These are phyloP conservation scores for Colletotrichum destructivum DNA, from an alignment of 2,329 filamentous ascomycete species.

Conservation along the genomic window DNA sequence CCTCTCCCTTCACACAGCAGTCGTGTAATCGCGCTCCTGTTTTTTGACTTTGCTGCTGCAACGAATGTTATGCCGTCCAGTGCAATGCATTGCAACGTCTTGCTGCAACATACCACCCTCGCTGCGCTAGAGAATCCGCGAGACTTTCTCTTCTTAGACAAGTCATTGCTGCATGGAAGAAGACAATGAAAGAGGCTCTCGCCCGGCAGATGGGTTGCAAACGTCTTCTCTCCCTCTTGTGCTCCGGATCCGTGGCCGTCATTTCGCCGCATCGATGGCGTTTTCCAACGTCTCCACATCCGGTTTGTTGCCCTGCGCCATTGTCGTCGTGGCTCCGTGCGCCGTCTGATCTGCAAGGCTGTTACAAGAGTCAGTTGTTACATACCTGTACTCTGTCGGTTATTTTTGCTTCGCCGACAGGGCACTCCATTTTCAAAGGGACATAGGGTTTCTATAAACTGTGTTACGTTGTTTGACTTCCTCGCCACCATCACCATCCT, in stretches of 20 bases:
- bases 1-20: background rate
- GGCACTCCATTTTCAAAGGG: background rate
- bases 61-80: background rate
- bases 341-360: background rate
- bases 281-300: background rate
- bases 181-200: background rate
- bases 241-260: background rate
- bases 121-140: background rate
- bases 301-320: background rate
- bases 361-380: background rate
- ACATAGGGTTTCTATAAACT: no score
- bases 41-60: constrained; percentile 17
- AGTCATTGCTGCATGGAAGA: no score
- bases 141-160: background rate
- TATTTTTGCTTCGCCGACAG: background rate
- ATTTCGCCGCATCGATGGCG: background rate
- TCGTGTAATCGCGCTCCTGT: background rate
- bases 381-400: background rate
- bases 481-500: no score
- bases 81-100: background rate
- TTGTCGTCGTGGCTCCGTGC: background rate
- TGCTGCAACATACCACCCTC: background rate
- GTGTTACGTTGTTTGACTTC: no score
- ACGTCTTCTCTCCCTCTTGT: background rate
- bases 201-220: background rate